A percentile compares a stretch with the other conserved stretches of the same genome.
Conservation (phyloP, 2,329 filamentous ascomycete species). For the Penicillium sp. region DNA sequence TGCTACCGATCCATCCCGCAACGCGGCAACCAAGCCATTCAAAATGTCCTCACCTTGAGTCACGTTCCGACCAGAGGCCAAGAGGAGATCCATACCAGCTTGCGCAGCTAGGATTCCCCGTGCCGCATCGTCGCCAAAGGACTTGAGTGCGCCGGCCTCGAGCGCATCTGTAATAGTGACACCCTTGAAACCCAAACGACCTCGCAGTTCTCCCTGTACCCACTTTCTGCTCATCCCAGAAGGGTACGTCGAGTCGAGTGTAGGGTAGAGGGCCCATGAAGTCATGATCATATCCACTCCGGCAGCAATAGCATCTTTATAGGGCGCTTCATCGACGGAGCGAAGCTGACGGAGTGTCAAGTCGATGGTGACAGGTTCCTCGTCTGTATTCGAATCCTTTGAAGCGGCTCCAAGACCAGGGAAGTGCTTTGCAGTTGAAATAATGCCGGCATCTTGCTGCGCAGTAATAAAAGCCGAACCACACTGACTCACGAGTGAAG, state of each 20-base stretch:
- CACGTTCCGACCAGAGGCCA: slow-evolving; percentile 32
- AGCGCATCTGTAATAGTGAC: slow-evolving; percentile 39
- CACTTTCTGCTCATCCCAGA: slow-evolving; percentile 31
- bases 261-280: slow-evolving; percentile 36
- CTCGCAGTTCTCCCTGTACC: slow-evolving; percentile 30
- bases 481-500: slow-evolving; percentile 26
- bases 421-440: slow-evolving; percentile 37
- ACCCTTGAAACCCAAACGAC: slow-evolving; percentile 30
- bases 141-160: slow-evolving; percentile 29
- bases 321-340: slow-evolving; percentile 31
- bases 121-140: slow-evolving; percentile 27
- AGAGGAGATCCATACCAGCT: slow-evolving; percentile 37
- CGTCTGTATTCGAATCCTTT: slow-evolving; percentile 32
- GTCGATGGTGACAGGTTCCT: slow-evolving; percentile 31
- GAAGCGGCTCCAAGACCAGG: slow-evolving; percentile 34
- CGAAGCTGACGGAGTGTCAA: slow-evolving; percentile 26
- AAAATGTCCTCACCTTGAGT: slow-evolving; percentile 34
- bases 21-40: slow-evolving; percentile 20
- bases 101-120: slow-evolving; percentile 30
- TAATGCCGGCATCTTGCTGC: slow-evolving; percentile 25
- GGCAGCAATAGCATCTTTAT: slow-evolving; percentile 26
- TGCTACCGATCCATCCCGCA: slow-evolving; percentile 22
- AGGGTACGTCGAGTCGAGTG: slow-evolving; percentile 30
- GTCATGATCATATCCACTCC: slow-evolving; percentile 37
- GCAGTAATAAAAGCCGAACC: slow-evolving; percentile 25